Percentiles rank a stretch among this genome's conserved stretches.
Evolutionary conservation across 1,139 yeast species (phyloP).

Genomic region (Pichia inconspicua): DNA sequence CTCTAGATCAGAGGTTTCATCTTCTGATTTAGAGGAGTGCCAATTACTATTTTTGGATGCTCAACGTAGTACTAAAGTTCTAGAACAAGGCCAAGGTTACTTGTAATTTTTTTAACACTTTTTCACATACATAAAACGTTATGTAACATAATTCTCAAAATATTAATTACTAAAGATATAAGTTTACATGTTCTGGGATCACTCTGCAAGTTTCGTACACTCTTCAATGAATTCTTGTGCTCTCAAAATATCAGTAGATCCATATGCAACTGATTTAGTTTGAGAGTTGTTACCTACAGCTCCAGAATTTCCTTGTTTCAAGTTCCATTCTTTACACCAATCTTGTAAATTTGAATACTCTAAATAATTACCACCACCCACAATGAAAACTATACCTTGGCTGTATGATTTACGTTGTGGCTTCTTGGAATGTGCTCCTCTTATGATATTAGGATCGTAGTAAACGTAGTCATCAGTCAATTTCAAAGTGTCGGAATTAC

Average conservation of each 20-base stretch:
- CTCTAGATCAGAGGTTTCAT: conserved; percentile 62
- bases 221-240: conserved; percentile 73
- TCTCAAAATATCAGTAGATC: conserved; percentile 74
- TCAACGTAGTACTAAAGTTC: conserved; percentile 70
- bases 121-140: neutral
- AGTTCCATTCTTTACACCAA: conserved; percentile 47
- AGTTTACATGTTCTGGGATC: neutral
- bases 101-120: conserved; percentile 27
- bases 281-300: conserved; percentile 4
- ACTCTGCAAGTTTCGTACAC: conserved; percentile 41
- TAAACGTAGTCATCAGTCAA: conserved; percentile 84
- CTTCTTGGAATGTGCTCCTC: conserved; percentile 85
- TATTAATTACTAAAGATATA: neutral
- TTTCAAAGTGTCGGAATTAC: conserved; percentile 52
- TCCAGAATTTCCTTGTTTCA: conserved; percentile 5
- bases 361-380: conserved; percentile 93
- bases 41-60: conserved; percentile 82
- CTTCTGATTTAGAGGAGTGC: conserved; percentile 79
- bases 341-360: conserved; percentile 93
- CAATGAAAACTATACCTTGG: conserved; percentile 81
- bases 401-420: conserved; percentile 79
- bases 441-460: conserved; percentile 75
- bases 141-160: neutral
- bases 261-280: conserved; percentile 60
- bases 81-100: conserved; percentile 48